Base-by-base conservation (phyloP, 176 grass and related monocot species). In the Neostapfia colusana region DNA sequence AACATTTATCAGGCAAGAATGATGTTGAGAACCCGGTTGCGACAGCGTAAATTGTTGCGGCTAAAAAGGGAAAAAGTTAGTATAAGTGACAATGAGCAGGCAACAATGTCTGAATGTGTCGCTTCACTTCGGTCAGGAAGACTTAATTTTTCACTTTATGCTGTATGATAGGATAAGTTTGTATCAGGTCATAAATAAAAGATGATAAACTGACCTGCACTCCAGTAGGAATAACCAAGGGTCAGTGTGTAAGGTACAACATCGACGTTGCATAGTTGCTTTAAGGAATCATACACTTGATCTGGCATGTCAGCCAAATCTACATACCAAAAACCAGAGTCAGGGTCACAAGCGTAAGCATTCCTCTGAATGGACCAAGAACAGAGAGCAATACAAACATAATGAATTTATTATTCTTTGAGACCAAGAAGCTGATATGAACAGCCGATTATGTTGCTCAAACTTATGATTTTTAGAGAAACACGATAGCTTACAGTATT, bases 201-300 rank as follows among this genome's bases (percentile, higher is more conserved):
- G 20, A 75, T 63, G n/a, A 45, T 14, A 81, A 75, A 87, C 91
- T 78, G 37, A 99, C 95, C 92, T 86, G 89, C 91, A 53, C 85
- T 70, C 89, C 89, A 99, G 48, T 92, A 95, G 6, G 95, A 92
- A 85, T 99, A 99, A 79, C 89, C 87, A 74, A 99, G 87, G 49
- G 87, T 92, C 83, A 99, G 70, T 27, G 69, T 70, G 73, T 99
- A 81, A 72, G 91, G 81, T 60, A 95, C 85, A 15, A 80, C 77
- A 90, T 95, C 83, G 53, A 95, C 23, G 62, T 82, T 81, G 70
- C 95, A 99, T 38, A 90, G 69, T 16, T 82, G 86, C 87, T 90
- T 99, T 73, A 95, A 65, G 21, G 89, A 85, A 85, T 87, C 78
- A 20, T 85, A 66, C 21, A 75, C 61, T 78, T 85, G 26, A 62